A percentile compares a stretch with the other conserved stretches of the same genome.
These are phyloP conservation scores for Candida glucosophila DNA, from an alignment of 1,139 yeast species.

Conservation along the genomic window DNA sequence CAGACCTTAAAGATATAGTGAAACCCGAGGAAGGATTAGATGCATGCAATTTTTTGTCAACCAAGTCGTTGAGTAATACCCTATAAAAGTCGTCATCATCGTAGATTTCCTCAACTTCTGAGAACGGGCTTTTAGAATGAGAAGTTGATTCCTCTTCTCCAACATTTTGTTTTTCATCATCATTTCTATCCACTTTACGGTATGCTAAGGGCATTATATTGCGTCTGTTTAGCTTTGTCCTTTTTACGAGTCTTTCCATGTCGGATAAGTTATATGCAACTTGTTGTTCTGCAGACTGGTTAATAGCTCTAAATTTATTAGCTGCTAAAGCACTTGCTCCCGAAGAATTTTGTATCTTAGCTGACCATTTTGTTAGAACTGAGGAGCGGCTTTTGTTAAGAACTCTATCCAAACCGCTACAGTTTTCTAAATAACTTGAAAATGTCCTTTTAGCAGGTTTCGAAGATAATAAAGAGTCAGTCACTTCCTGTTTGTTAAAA, in stretches of 20 bases:
- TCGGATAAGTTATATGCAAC: constrained; percentile 72
- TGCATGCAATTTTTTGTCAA: constrained; percentile 62
- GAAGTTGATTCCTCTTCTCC: constrained; percentile 14
- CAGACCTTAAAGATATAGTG: constrained; percentile 44
- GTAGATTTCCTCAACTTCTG: constrained; percentile 54
- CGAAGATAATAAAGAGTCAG: constrained; percentile 9
- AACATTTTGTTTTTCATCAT: constrained; percentile 12
- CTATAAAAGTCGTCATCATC: constrained; percentile 96
- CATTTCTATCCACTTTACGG: no score
- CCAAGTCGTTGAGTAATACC: constrained; percentile 76
- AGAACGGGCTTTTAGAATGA: constrained; percentile 18
- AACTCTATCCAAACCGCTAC: constrained; percentile 42
- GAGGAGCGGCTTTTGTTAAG: constrained; percentile 53
- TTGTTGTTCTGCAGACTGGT: constrained; percentile 83
- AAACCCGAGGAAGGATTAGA: constrained; percentile 35
- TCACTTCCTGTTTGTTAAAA: constrained; percentile 28
- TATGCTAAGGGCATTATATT: constrained; percentile 56
- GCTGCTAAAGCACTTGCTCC: constrained; percentile 76
- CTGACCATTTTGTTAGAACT: constrained; percentile 84
- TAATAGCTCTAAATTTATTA: constrained; percentile 73
- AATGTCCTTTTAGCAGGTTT: constrained; percentile 55
- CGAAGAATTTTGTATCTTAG: constrained; percentile 76
- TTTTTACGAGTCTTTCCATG: constrained; percentile 71
- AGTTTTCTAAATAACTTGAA: constrained; percentile 37
- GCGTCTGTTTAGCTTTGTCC: constrained; percentile 76